Conservation (phyloP, 1,284 basidiomycete genomes). For the Erythrobasidium hasegawianum region DNA sequence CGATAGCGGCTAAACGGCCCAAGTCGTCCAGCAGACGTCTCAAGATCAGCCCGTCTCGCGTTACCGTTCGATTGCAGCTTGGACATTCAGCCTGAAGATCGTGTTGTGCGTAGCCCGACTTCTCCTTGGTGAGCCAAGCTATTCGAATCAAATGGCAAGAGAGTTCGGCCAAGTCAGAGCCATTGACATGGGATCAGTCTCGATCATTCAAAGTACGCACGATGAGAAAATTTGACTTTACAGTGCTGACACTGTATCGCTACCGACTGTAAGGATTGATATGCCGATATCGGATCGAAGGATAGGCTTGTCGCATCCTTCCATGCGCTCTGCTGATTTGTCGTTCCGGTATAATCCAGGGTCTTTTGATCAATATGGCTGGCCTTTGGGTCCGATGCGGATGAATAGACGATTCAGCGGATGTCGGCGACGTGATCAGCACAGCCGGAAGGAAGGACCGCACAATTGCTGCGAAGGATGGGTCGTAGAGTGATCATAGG, state of each 20-base stretch:
- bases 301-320: constrained; percentile 1
- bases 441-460: constrained; percentile 1
- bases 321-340: not conserved
- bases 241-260: constrained; percentile 1
- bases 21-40: constrained; percentile 1
- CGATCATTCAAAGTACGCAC: not conserved
- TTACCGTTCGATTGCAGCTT: not conserved
- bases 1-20: not conserved
- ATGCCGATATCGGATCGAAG: not conserved
- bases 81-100: not conserved
- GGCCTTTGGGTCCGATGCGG: not conserved
- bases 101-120: constrained; percentile 1
- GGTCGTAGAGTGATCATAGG: constrained; percentile 1
- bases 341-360: constrained; percentile 1
- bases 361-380: not conserved
- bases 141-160: not conserved
- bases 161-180: constrained; percentile 1
- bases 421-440: not conserved
- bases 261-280: constrained; percentile 1
- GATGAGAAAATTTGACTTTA: constrained; percentile 1
- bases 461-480: constrained; percentile 1
- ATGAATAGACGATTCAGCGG: not conserved
- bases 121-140: constrained; percentile 1
- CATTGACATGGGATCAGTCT: not conserved
- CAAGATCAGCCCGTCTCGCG: constrained; percentile 1